Evolutionary conservation across 352 stramenopile species (phyloP), one percentile per base, ranked within the genome.

Genomic region (Blastocystis hominis): DNA sequence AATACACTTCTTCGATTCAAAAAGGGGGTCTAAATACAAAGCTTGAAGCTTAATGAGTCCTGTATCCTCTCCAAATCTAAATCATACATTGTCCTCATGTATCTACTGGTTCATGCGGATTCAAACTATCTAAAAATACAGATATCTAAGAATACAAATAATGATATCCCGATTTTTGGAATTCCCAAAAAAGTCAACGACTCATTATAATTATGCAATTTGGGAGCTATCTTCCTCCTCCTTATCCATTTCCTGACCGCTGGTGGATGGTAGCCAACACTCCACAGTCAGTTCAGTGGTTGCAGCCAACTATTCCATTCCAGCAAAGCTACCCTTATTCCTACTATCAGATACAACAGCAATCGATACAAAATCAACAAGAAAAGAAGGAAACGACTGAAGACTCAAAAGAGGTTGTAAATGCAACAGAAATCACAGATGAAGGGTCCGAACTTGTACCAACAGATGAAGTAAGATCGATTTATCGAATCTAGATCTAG

Each of bases 181-280:
- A 59, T 59, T 59, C 50, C 50, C 13, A 30, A 30, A 30, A 30
- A 30, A 30, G 24, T 30, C 24, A 30, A 30, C 0, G 24, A 30
- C 24, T 59, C n/a, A n/a, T 59, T 59, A 59, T n/a, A 15, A n/a
- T 68, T 36, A 72, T 72, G 62, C 34, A 72, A 20, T 46, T 15
- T n/a, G 6, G 1, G 15, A 46, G 34, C 24, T 72, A 72, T 50
- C 34, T 80, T 64, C 70, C 70, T 30, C 70, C 70, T 66, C 70
- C 70, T 6, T 80, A 63, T 61, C 70, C 70, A 0, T 80, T 80
- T 64, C 70, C 70, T 17, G 70, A 80, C n/a, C 30, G 36, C 7
- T 64, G 53, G 53, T 38, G 56, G 7, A 38, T 40, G 15, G 9
- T 34, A 44, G 13, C 9, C 2, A 17, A 17, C 9, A 17, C 17